These are phyloP conservation scores for Scleromitrula shiraiana DNA, from an alignment of 2,329 filamentous ascomycete species.

Conservation along the genomic window DNA sequence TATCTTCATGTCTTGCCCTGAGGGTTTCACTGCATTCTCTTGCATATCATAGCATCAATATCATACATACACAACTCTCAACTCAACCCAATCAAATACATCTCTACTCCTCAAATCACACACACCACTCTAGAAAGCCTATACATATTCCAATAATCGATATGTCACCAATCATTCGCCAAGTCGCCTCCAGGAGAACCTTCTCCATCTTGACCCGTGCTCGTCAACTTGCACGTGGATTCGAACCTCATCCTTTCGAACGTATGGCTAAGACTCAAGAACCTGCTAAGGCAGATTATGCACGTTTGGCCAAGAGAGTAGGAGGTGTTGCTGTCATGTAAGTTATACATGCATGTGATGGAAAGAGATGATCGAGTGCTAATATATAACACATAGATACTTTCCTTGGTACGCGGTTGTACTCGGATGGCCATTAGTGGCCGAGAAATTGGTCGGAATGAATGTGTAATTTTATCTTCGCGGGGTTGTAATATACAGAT, in stretches of 20 bases:
- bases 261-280: slow-evolving; percentile 1
- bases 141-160: too few relatives aligned
- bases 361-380: not conserved
- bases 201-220: slow-evolving; percentile 3
- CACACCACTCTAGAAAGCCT: too few relatives aligned
- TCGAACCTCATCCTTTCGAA: slow-evolving; percentile 8
- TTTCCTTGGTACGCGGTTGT: slow-evolving; percentile 7
- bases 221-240: slow-evolving; percentile 1
- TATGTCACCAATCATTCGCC: slow-evolving; percentile 8
- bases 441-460: not conserved
- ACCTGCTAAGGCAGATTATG: slow-evolving; percentile 2
- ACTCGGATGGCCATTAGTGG: slow-evolving; percentile 9
- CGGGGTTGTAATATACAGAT: not conserved
- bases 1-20: too few relatives aligned
- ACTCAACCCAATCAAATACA: too few relatives aligned
- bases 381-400: not conserved
- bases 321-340: slow-evolving; percentile 4
- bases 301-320: not conserved
- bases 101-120: too few relatives aligned
- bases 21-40: too few relatives aligned
- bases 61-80: too few relatives aligned
- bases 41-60: too few relatives aligned
- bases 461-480: not conserved
- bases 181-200: slow-evolving; percentile 1
- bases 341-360: not conserved